A percentile compares a stretch with the other conserved stretches of the same genome.
phyloP scores from a whole-genome alignment of 352 stramenopile genomes.

The Globisporangium apiculatum region DNA sequence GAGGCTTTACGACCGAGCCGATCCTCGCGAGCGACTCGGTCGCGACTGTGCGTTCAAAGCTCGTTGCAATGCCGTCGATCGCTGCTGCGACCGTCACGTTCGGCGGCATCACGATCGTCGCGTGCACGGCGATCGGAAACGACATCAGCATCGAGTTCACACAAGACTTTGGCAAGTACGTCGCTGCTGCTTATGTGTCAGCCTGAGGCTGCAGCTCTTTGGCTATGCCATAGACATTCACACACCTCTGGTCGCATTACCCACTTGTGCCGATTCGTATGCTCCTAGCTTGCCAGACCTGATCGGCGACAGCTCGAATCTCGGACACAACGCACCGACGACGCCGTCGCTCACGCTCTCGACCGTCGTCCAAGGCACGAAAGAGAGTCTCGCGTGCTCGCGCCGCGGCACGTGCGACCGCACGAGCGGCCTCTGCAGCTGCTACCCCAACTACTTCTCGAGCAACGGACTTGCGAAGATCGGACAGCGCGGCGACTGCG shows the following conservation, averaged over 20 bases:
- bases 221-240: no score
- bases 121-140: slow-evolving; percentile 66
- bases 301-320: slow-evolving; percentile 36
- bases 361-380: slow-evolving; percentile 76
- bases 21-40: slow-evolving; percentile 56
- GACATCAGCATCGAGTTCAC: slow-evolving; percentile 74
- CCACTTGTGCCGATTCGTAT: neutral
- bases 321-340: slow-evolving; percentile 46
- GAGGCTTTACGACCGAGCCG: slow-evolving; percentile 58
- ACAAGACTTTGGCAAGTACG: slow-evolving; percentile 69
- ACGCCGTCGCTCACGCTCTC: slow-evolving; percentile 35
- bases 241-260: neutral
- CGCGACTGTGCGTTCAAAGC: slow-evolving; percentile 36
- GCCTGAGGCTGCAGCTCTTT: no score
- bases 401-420: slow-evolving; percentile 81
- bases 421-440: slow-evolving; percentile 65
- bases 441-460: slow-evolving; percentile 82
- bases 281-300: slow-evolving; percentile 44
- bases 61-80: slow-evolving; percentile 55
- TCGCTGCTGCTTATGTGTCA: neutral
- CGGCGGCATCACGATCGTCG: slow-evolving; percentile 53
- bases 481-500: slow-evolving; percentile 89
- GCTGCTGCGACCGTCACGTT: slow-evolving; percentile 61
- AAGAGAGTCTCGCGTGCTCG: slow-evolving; percentile 84
- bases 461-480: slow-evolving; percentile 73